A percentile compares a stretch with the other conserved stretches of the same genome.
phyloP scores from a whole-genome alignment of 176 grass and related monocot species.

The Zea luxurians region DNA sequence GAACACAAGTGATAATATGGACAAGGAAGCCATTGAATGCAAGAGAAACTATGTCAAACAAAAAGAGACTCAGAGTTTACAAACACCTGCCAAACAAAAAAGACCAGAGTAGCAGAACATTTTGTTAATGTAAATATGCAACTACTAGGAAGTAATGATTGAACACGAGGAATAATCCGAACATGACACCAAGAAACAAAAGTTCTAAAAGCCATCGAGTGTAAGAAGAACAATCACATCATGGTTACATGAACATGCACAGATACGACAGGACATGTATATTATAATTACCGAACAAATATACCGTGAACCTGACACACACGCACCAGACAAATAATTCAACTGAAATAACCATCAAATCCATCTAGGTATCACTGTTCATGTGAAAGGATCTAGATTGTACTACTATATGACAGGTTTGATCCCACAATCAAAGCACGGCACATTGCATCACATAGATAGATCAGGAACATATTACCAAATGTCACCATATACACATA shows the following conservation, averaged over 20 bases:
- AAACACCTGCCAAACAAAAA: background rate
- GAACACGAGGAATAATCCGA: background rate
- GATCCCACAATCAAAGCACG: slow-evolving; percentile 3
- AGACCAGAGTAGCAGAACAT: background rate
- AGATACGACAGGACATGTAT: background rate
- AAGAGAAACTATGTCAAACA: background rate
- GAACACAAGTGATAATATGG: background rate
- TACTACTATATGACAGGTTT: background rate
- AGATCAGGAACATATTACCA: background rate
- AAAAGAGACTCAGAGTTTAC: background rate
- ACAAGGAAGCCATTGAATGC: background rate
- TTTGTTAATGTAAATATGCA: background rate
- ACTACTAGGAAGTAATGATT: background rate
- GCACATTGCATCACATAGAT: background rate
- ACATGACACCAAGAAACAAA: background rate
- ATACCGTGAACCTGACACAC: background rate
- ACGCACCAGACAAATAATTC: background rate
- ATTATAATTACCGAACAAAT: no score
- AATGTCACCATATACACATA: slow-evolving; percentile 43
- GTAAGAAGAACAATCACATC: background rate
- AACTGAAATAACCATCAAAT: background rate
- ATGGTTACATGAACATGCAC: background rate
- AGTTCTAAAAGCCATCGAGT: background rate
- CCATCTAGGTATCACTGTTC: background rate
- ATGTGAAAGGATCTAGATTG: slow-evolving; percentile 8